A percentile compares a stretch with the other conserved stretches of the same genome.
Conservation (phyloP, 2,329 filamentous ascomycete species). For the Bipolaris zeicola region DNA sequence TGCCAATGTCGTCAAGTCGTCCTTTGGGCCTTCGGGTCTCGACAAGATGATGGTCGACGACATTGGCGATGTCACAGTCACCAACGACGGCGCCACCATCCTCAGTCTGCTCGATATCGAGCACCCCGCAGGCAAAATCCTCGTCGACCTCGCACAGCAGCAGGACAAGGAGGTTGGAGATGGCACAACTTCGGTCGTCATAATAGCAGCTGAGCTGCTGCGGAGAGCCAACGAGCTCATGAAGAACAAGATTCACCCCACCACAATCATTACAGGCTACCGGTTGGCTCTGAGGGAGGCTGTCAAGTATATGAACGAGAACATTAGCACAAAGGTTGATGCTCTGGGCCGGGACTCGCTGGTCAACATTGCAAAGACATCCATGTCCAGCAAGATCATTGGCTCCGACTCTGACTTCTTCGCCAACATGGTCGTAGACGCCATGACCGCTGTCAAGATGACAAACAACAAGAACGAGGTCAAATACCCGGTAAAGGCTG, state of each 20-base stretch:
- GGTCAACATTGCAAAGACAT: conserved; percentile 95
- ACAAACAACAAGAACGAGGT: conserved; percentile 87
- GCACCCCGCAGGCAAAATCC: conserved; percentile 96
- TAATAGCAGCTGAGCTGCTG: conserved; percentile 95
- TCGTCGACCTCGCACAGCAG: conserved; percentile 96
- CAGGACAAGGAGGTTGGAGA: conserved; percentile 99
- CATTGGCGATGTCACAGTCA: conserved; percentile 98
- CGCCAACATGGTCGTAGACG: conserved; percentile 94
- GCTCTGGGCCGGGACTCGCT: conserved; percentile 87
- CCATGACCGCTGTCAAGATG: conserved; percentile 91
- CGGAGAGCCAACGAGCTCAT: conserved; percentile 95
- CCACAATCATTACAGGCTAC: conserved; percentile 98
- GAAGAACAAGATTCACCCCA: conserved; percentile 99
- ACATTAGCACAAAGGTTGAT: conserved; percentile 95
- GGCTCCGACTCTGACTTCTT: conserved; percentile 96
- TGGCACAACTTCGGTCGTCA: conserved; percentile 95
- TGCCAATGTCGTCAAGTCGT: conserved; percentile 98
- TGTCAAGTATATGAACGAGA: conserved; percentile 98
- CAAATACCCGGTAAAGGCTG: conserved; percentile 98
- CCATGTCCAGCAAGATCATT: conserved; percentile 99
- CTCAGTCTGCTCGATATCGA: conserved; percentile 94
- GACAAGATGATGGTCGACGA: conserved; percentile 99
- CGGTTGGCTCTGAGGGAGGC: conserved; percentile 92
- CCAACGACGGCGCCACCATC: conserved; percentile 98
- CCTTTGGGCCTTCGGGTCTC: conserved; percentile 93